Conservation (phyloP, 2,329 filamentous ascomycete species). For the Epicoccum nigrum region DNA sequence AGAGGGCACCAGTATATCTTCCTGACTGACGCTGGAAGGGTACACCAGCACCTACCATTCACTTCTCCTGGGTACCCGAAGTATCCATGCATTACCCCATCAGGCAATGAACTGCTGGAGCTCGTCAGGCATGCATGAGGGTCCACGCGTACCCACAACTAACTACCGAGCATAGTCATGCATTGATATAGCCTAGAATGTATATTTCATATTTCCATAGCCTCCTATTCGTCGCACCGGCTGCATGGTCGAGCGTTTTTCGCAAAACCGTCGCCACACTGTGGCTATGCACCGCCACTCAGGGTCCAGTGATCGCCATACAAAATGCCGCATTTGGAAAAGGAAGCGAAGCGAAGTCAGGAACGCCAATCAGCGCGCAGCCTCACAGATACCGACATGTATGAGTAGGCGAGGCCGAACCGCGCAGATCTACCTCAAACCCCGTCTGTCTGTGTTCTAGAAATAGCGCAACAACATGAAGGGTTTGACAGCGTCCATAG, state of each 20-base stretch:
- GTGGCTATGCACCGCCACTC: constrained; percentile 19
- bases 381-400: not conserved
- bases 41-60: too few species aligned
- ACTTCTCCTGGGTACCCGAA: not conserved
- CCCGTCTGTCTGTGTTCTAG: too few species aligned
- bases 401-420: constrained; percentile 13
- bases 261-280: constrained; percentile 7
- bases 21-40: too few species aligned
- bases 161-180: not conserved
- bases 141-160: constrained; percentile 1
- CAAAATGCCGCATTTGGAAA: not conserved
- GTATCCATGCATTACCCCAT: not conserved
- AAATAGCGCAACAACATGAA: not conserved
- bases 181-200: constrained; percentile 7
- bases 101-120: constrained; percentile 4
- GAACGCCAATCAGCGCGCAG: constrained; percentile 36
- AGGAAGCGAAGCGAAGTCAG: constrained; percentile 16
- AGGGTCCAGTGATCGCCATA: constrained; percentile 28
- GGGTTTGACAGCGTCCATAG: not conserved
- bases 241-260: not conserved
- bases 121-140: constrained; percentile 14
- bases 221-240: constrained; percentile 6
- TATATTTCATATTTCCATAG: constrained; percentile 2
- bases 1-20: too few species aligned
- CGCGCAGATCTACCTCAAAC: too few species aligned